These are phyloP conservation scores for Sanghuangporus sanghuang DNA, from an alignment of 1,284 basidiomycete species.

Conservation along the genomic window DNA sequence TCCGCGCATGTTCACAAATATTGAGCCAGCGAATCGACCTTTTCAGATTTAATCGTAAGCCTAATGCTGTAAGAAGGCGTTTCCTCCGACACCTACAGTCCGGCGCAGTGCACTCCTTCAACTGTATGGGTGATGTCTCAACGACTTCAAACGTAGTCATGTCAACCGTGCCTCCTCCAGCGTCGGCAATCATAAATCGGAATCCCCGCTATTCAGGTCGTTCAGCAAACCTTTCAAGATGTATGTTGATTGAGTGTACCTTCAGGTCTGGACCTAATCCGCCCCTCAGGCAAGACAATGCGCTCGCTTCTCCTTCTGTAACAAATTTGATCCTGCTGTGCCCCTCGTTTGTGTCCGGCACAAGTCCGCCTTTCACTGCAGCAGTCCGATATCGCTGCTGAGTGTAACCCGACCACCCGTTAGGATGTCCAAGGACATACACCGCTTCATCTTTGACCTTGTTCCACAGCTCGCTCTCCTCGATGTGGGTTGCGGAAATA, in stretches of 20 bases:
- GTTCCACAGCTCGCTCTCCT: constrained; percentile 46
- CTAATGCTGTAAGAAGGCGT: background rate
- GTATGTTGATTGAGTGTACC: constrained; percentile 34
- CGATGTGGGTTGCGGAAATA: constrained; percentile 69
- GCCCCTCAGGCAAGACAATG: constrained; percentile 70
- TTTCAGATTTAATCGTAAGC: background rate
- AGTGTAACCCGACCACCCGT: constrained; percentile 77
- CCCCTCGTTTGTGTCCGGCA: constrained; percentile 64
- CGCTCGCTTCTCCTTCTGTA: constrained; percentile 74
- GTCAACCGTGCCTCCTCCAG: constrained; percentile 74
- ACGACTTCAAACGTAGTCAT: constrained; percentile 72
- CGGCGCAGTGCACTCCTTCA: constrained; percentile 76
- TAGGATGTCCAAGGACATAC: constrained; percentile 70
- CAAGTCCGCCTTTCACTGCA: constrained; percentile 59
- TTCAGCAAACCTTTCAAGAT: background rate
- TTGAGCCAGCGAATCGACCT: constrained; percentile 75
- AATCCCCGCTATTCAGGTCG: constrained; percentile 40
- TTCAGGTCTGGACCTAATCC: constrained; percentile 67
- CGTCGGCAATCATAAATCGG: constrained; percentile 72
- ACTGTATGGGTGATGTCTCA: constrained; percentile 59
- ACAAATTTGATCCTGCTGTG: constrained; percentile 68
- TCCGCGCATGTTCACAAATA: constrained; percentile 54
- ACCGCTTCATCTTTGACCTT: constrained; percentile 54
- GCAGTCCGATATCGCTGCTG: constrained; percentile 69
- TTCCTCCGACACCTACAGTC: constrained; percentile 44